A percentile compares a stretch with the other conserved stretches of the same genome.
These are phyloP conservation scores for Hypoxylon sp. DNA, from an alignment of 2,329 filamentous ascomycete species.

Conservation along the genomic window DNA sequence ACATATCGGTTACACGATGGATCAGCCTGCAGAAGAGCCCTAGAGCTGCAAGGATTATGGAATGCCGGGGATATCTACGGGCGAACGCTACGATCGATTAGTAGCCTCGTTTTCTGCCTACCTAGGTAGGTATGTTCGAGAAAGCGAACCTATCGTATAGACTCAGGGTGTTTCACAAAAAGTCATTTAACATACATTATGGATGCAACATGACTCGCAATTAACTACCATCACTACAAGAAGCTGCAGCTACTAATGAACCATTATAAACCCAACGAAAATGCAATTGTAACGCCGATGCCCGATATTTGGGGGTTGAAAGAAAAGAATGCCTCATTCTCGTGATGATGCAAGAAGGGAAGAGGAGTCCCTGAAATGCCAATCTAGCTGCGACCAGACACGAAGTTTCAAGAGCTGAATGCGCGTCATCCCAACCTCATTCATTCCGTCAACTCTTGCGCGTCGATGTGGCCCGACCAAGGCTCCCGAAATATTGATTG, in stretches of 20 bases:
- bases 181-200: not conserved
- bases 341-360: not conserved
- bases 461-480: not conserved
- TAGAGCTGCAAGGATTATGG: not conserved
- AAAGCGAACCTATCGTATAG: too few relatives aligned
- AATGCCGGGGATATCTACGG: not conserved
- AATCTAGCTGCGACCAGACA: not conserved
- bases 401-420: not conserved
- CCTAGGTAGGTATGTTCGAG: too few relatives aligned
- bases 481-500: not conserved
- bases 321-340: not conserved
- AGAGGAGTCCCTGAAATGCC: not conserved
- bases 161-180: too few relatives aligned
- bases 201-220: not conserved
- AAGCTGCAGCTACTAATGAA: not conserved
- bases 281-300: not conserved
- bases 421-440: not conserved
- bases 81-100: too few relatives aligned
- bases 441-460: not conserved
- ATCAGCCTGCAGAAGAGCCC: not conserved
- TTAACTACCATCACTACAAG: not conserved
- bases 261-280: not conserved
- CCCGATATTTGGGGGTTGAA: not conserved
- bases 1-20: not conserved
- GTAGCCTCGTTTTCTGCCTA: not conserved